phyloP scores from a whole-genome alignment of 179 eudicot species.

The Corrigiola litoralis region DNA sequence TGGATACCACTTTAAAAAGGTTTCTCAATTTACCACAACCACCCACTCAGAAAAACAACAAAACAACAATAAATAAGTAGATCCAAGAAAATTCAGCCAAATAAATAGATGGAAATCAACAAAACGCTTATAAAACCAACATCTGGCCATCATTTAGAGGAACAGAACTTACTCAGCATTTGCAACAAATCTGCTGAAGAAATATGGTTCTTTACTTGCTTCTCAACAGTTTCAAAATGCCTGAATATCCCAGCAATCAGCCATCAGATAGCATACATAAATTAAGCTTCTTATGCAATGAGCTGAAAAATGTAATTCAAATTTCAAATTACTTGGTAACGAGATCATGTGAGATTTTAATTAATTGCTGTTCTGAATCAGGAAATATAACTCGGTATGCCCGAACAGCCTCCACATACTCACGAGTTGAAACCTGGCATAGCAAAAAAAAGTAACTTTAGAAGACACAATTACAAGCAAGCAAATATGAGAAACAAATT shows the following conservation, averaged over 20 bases:
- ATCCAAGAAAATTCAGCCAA: slow-evolving; percentile 2
- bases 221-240: slow-evolving; percentile 67
- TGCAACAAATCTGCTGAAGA: slow-evolving; percentile 53
- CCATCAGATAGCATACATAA: slow-evolving; percentile 6
- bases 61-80: background rate
- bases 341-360: slow-evolving; percentile 64
- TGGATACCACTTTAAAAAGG: no score
- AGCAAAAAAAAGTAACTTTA: slow-evolving; percentile 10
- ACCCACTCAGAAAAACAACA: no score
- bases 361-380: slow-evolving; percentile 76
- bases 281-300: slow-evolving; percentile 15
- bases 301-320: slow-evolving; percentile 2
- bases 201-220: slow-evolving; percentile 35
- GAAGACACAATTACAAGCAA: background rate
- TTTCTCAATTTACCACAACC: no score
- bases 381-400: slow-evolving; percentile 88
- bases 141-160: background rate
- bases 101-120: no score
- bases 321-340: slow-evolving; percentile 50
- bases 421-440: slow-evolving; percentile 66
- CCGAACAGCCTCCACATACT: slow-evolving; percentile 87
- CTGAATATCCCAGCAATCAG: slow-evolving; percentile 26
- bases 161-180: slow-evolving; percentile 61
- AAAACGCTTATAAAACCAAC: background rate
- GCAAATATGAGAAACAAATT: background rate